Evolutionary conservation across 768 basidiomycete species (phyloP), one percentile per base, ranked within the genome.

Genomic region (Termitomyces sp.): DNA sequence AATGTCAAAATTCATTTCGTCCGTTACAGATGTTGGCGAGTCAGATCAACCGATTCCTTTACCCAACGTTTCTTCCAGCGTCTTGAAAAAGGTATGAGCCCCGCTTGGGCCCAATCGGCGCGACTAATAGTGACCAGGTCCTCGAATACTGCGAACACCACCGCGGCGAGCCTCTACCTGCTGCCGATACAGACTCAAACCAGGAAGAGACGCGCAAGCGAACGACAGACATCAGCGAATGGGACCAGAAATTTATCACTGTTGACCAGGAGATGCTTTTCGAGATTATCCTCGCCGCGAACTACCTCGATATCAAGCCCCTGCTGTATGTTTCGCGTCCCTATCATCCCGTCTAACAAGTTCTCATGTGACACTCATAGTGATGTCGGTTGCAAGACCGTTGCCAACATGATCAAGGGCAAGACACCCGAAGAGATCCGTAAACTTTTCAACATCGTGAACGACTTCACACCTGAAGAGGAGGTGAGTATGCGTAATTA

Each of bases 201-300:
- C 88, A 89, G 63, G 96, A 98, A 57, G 97, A 98, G 74, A 90
- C 91, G 5, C 88, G 96, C 75, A 94, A 96, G 73, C 89, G 94
- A 69, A 95, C 94, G n/a, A 94, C 94, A 15, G 96, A 98, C 62
- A 98, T 99, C 73, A 88, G 86, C 60, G 97, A 99, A 69, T 99
- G 97, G 97, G 97, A 99, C 74, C 90, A 95, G 68, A 97, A 97
- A 76, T 98, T 95, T 71, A 95, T 96, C 71, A 88, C 88, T 41
- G 97, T 98, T 56, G 97, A 98, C 78, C 97, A 98, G 74, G 97
- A 98, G 75, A 98, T 98, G 96, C 82, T 99, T 6, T 98, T 98
- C 62, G 97, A 99, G 77, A 99, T 98, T 70, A 99, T 98, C 71
- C 88, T 98, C 52, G 97, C 97, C 10, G 97, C 97, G 60, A 99